Percentiles rank a stretch among this genome's conserved stretches.
Evolutionary conservation across 495 filamentous ascomycete species (phyloP).

Genomic region (Aspergillus diversus): DNA sequence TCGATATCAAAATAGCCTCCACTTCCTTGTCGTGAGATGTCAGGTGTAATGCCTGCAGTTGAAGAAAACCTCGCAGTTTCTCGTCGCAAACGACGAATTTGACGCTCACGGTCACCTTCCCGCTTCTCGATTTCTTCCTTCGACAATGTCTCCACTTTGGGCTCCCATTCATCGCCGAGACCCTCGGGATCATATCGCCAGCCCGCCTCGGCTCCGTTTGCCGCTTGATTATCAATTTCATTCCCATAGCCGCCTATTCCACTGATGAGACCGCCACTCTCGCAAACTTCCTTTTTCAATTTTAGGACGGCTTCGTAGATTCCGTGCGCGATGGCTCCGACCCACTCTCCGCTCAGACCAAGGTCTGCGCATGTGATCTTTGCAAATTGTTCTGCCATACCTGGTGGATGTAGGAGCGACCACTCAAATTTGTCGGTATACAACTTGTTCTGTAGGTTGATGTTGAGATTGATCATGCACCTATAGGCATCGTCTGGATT

Average conservation of each 20-base stretch:
- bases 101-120: slow-evolving; percentile 90
- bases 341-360: slow-evolving; percentile 88
- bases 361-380: slow-evolving; percentile 90
- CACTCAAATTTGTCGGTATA: slow-evolving; percentile 99
- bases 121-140: slow-evolving; percentile 98
- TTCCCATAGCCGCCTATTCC: slow-evolving; percentile 70
- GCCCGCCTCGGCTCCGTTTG: slow-evolving; percentile 74
- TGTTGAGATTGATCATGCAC: slow-evolving; percentile 86
- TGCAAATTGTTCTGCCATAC: slow-evolving; percentile 90
- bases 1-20: slow-evolving; percentile 63
- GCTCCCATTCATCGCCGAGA: slow-evolving; percentile 90
- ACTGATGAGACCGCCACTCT: slow-evolving; percentile 77
- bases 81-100: slow-evolving; percentile 81
- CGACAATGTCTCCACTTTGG: slow-evolving; percentile 82
- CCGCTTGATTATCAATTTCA: slow-evolving; percentile 89
- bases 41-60: slow-evolving; percentile 74
- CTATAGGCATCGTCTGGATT: slow-evolving; percentile 92
- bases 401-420: slow-evolving; percentile 90
- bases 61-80: slow-evolving; percentile 93
- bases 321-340: slow-evolving; percentile 89
- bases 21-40: slow-evolving; percentile 57
- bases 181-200: slow-evolving; percentile 95
- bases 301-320: slow-evolving; percentile 95
- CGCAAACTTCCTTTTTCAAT: slow-evolving; percentile 94
- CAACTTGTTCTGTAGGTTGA: slow-evolving; percentile 88